A percentile compares a stretch with the other conserved stretches of the same genome.
Evolutionary conservation across 192 early-diverging fungal genomes (phyloP).

Genomic region (Jimgerdemannia flammicorona): DNA sequence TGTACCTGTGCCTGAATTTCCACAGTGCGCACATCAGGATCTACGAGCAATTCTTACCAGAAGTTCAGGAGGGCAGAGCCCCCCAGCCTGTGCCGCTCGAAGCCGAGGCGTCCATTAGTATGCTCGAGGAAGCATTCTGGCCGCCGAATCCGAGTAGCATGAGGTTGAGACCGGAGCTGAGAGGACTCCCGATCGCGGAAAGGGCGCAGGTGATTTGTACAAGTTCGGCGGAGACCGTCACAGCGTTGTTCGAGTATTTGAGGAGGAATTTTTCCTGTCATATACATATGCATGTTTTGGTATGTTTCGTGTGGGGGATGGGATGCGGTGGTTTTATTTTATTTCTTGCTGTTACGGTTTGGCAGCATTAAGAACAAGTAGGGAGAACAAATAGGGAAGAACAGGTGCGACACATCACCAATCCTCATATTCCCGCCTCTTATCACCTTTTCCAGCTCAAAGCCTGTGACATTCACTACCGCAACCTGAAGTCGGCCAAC

Average conservation of each 20-base stretch:
- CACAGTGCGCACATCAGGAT: background rate
- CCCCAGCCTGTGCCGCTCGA: background rate
- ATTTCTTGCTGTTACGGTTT: too few species aligned
- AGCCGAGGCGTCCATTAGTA: too few species aligned
- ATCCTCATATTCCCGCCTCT: background rate
- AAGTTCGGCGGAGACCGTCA: background rate
- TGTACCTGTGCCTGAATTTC: background rate
- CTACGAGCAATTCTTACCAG: background rate
- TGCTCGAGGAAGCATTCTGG: background rate
- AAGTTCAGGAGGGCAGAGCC: background rate
- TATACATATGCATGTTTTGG: background rate
- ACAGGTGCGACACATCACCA: background rate
- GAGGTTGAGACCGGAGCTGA: background rate
- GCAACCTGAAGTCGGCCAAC: background rate
- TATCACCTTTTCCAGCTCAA: background rate
- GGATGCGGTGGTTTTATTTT: too few species aligned
- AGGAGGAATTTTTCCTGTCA: background rate
- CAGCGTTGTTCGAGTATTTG: background rate
- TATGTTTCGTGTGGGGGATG: background rate
- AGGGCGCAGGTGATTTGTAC: background rate
- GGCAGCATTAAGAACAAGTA: too few species aligned
- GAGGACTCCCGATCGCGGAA: background rate
- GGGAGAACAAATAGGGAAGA: too few species aligned
- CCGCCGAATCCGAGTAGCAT: background rate
- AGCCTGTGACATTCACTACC: background rate